These are phyloP conservation scores for Nadsonia commutata DNA, from an alignment of 1,139 yeast species.

Conservation along the genomic window DNA sequence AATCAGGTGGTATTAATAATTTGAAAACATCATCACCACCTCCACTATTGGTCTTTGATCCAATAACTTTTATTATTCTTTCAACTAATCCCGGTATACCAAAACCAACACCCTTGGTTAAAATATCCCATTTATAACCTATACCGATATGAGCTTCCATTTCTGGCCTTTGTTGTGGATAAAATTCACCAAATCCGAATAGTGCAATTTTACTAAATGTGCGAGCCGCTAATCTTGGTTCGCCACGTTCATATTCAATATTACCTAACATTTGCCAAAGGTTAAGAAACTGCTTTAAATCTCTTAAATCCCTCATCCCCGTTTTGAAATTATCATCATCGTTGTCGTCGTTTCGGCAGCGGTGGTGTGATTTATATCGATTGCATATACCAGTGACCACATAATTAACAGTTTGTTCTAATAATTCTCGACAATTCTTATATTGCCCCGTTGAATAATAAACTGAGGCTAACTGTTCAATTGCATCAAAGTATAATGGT, in stretches of 20 bases:
- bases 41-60: too few species aligned
- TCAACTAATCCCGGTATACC: too few species aligned
- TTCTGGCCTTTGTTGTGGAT: too few species aligned
- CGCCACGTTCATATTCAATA: neutral
- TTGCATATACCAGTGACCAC: too few species aligned
- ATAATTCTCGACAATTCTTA: slow-evolving; percentile 12
- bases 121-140: too few species aligned
- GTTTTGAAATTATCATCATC: slow-evolving; percentile 1
- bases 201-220: neutral
- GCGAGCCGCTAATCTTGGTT: neutral
- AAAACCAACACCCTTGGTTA: too few species aligned
- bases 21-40: too few species aligned
- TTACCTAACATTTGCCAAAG: slow-evolving; percentile 1
- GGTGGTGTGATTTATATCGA: slow-evolving; percentile 5
- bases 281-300: neutral
- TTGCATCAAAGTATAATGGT: slow-evolving; percentile 17
- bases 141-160: too few species aligned
- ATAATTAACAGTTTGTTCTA: slow-evolving; percentile 7
- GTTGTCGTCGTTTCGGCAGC: neutral
- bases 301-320: neutral
- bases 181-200: neutral
- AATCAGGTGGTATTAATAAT: too few species aligned
- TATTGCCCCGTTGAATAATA: slow-evolving; percentile 12
- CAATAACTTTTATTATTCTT: too few species aligned
- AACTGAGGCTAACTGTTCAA: slow-evolving; percentile 15